Evolutionary conservation across 2,329 filamentous ascomycete species (phyloP), one percentile per base, ranked within the genome.

Genomic region (Zalaria obscura): DNA sequence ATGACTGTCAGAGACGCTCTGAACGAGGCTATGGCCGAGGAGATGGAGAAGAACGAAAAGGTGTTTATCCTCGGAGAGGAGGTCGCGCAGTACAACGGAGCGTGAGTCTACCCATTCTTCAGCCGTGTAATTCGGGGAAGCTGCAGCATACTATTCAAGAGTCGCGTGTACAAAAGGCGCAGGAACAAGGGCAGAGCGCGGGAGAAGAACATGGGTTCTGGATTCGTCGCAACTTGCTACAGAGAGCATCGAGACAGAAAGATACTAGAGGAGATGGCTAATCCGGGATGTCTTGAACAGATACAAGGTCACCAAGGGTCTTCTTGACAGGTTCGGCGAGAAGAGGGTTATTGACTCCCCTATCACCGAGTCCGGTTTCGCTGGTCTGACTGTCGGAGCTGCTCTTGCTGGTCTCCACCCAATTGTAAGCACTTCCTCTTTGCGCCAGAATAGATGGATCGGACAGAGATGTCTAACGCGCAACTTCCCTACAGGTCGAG

Each of bases 51-150:
- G 60, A 93, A 98, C 67, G 74, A 81, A 50, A 96, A 95, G 74
- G 88, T 95, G 55, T 98, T 95, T 65, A 70, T 98, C 53, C 66
- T 98, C 45, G 91, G 91, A 57, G 91, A 98, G 74, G 91, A 98
- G 72, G 91, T 98, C 59, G 91, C 91, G 57, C 91, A 98, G 70
- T 98, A 98, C 74, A 98, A 98, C 66, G 91, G 91, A 73, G 89
- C 89, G 73, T 77, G 66, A 63, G 72, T 67, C 44, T 46, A 36
- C 38, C 47, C 27, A 28, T 18, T 18, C 18, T 18, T 18, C 18
- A 18, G 18, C 18, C 18, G 18, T 18, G 18, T 18, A 18, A 18
- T 18, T 18, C 18, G 18, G 18, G 18, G 18, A 18, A 18, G 18
- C 18, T 18, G 18, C 18, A 18, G 18, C 18, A 18, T 18, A 18